phyloP scores from a whole-genome alignment of 805 yeast species.

The Nakazawaea ernobii region DNA sequence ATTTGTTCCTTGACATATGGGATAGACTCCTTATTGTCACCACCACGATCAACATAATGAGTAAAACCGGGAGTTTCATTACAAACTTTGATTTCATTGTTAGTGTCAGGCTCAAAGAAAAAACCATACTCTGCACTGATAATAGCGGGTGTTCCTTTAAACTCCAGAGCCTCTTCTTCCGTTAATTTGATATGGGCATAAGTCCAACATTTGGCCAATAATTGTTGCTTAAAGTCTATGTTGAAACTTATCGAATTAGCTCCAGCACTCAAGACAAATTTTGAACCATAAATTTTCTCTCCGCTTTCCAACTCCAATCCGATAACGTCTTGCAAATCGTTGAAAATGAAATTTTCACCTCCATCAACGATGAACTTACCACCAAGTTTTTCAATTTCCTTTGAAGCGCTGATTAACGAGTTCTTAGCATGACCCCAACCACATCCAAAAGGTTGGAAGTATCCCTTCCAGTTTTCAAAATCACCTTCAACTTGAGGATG shows the following conservation, averaged over 20 bases:
- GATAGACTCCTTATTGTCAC: slow-evolving; percentile 1
- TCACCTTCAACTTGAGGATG: slow-evolving; percentile 14
- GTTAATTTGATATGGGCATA: slow-evolving; percentile 28
- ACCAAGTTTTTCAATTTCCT: slow-evolving; percentile 25
- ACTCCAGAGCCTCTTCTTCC: slow-evolving; percentile 21
- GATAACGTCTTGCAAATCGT: slow-evolving; percentile 14
- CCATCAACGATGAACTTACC: slow-evolving; percentile 21
- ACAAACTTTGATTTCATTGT: slow-evolving; percentile 26
- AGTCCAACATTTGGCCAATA: slow-evolving; percentile 30
- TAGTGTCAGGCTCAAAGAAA: slow-evolving; percentile 29
- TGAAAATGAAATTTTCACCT: slow-evolving; percentile 13
- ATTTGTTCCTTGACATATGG: slow-evolving; percentile 12
- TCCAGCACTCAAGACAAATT: slow-evolving; percentile 25
- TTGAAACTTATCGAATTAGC: slow-evolving; percentile 19
- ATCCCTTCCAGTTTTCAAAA: slow-evolving; percentile 23
- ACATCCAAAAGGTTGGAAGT: slow-evolving; percentile 15
- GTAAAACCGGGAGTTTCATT: slow-evolving; percentile 31
- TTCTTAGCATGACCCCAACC: slow-evolving; percentile 28
- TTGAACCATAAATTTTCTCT: slow-evolving; percentile 3
- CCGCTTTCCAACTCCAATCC: slow-evolving; percentile 14
- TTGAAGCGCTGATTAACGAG: slow-evolving; percentile 20
- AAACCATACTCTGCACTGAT: slow-evolving; percentile 28
- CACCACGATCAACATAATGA: slow-evolving; percentile 12
- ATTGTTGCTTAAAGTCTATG: slow-evolving; percentile 26
- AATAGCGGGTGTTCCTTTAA: slow-evolving; percentile 26